A percentile compares a stretch with the other conserved stretches of the same genome.
Evolutionary conservation across 1,139 yeast genomes (phyloP).

Genomic region (Spathaspora jeffriesii): DNA sequence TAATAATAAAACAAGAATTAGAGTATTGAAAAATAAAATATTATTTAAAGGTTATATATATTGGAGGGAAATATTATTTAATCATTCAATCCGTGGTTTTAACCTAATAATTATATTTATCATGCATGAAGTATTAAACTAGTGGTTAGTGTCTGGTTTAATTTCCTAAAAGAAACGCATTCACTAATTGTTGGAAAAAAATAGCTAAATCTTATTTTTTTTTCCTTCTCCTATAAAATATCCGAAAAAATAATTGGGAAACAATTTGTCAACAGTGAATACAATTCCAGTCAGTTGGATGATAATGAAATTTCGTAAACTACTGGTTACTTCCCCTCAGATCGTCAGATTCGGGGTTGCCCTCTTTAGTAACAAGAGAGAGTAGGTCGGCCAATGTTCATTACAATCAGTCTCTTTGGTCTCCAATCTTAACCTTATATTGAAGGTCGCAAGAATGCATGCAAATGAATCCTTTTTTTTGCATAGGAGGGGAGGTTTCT

Average conservation of each 20-base stretch:
- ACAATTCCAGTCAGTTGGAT: conserved; percentile 4
- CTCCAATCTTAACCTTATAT: not conserved
- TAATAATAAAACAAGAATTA: conserved; percentile 2
- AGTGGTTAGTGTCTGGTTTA: conserved; percentile 3
- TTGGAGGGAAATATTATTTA: conserved; percentile 2
- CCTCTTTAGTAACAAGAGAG: not conserved
- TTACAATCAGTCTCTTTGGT: not conserved
- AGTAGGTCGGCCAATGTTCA: not conserved
- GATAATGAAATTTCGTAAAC: conserved; percentile 5
- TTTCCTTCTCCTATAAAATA: conserved; percentile 1
- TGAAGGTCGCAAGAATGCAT: not conserved
- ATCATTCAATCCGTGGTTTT: conserved; percentile 1
- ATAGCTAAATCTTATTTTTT: conserved; percentile 1
- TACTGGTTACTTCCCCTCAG: conserved; percentile 1
- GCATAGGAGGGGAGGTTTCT: not conserved
- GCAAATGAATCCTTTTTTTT: not conserved
- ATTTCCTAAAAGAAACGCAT: conserved; percentile 1
- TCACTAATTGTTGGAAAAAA: not conserved
- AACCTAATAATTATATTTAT: conserved; percentile 3
- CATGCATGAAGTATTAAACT: conserved; percentile 2
- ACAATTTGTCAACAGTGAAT: not conserved
- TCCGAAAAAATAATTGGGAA: conserved; percentile 2
- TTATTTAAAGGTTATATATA: conserved; percentile 1
- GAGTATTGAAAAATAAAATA: conserved; percentile 1
- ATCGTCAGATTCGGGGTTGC: not conserved